phyloP scores from a whole-genome alignment of 2,329 filamentous ascomycete species.

The Chrysoporthe deuterocubensis region DNA sequence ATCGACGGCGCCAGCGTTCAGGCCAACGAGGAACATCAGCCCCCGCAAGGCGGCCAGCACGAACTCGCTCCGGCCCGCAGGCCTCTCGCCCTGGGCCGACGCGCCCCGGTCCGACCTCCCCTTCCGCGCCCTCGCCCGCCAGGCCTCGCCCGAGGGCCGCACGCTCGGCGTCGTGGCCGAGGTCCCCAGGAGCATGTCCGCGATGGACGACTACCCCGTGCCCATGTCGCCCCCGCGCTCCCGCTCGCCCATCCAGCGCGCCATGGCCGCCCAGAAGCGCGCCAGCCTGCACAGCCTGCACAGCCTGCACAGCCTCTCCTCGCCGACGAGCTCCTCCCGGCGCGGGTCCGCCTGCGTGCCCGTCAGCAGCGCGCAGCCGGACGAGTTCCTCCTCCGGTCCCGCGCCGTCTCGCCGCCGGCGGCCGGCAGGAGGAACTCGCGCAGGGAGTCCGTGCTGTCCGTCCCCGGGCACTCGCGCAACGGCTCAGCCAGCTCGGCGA shows the following conservation, averaged over 20 bases:
- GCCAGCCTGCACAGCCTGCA: slow-evolving; percentile 32
- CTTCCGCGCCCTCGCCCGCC: not conserved
- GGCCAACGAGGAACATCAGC: slow-evolving; percentile 27
- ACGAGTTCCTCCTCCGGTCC: not conserved
- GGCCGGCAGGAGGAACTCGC: slow-evolving; percentile 4
- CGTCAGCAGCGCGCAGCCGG: slow-evolving; percentile 10
- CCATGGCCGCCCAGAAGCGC: slow-evolving; percentile 27
- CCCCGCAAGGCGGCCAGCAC: slow-evolving; percentile 40
- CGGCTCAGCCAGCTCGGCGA: slow-evolving; percentile 20
- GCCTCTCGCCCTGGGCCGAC: slow-evolving; percentile 22
- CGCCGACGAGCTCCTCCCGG: slow-evolving; percentile 18
- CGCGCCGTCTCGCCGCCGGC: slow-evolving; percentile 11
- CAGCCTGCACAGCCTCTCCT: slow-evolving; percentile 32
- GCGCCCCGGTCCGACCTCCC: slow-evolving; percentile 11
- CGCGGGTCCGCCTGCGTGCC: slow-evolving; percentile 23
- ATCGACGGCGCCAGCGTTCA: slow-evolving; percentile 22
- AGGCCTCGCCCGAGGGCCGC: not conserved
- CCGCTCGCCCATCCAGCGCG: slow-evolving; percentile 27
- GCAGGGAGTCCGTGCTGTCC: slow-evolving; percentile 30
- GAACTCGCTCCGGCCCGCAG: slow-evolving; percentile 37
- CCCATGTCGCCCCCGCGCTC: slow-evolving; percentile 22
- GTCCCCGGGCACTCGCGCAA: slow-evolving; percentile 12
- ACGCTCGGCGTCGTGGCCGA: slow-evolving; percentile 8
- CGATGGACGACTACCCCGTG: slow-evolving; percentile 38
- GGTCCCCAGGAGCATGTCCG: slow-evolving; percentile 38